Conservation (phyloP, 1,284 basidiomycete species). For the Vanrija sp. region DNA sequence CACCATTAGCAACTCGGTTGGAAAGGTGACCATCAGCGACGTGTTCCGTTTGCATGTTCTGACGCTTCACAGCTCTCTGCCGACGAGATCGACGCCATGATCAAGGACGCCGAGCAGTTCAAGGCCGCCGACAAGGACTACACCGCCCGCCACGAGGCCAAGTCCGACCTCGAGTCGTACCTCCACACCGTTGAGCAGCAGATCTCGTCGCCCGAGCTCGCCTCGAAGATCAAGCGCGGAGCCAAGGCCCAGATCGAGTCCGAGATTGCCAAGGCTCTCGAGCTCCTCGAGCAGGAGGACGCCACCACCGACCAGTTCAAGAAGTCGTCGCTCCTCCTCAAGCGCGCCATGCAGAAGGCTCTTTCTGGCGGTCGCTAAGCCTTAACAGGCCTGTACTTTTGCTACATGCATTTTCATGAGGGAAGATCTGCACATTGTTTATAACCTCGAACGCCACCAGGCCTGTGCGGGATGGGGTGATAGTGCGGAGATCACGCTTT, state of each 20-base stretch:
- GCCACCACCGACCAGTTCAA: slow-evolving; percentile 86
- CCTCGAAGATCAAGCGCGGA: slow-evolving; percentile 94
- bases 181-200: slow-evolving; percentile 90
- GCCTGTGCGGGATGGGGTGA: no score
- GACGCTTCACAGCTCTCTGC: slow-evolving; percentile 84
- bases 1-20: slow-evolving; percentile 37
- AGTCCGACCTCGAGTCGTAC: slow-evolving; percentile 92
- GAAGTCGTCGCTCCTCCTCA: slow-evolving; percentile 86
- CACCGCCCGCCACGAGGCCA: slow-evolving; percentile 91
- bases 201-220: slow-evolving; percentile 82
- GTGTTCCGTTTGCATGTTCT: no score
- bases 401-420: no score
- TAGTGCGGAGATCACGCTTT: no score
- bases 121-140: slow-evolving; percentile 96
- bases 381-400: no score
- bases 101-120: slow-evolving; percentile 95
- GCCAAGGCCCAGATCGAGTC: slow-evolving; percentile 87
- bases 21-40: slow-evolving; percentile 43
- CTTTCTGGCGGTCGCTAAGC: no score
- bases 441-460: no score
- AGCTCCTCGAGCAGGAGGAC: slow-evolving; percentile 92
- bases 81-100: slow-evolving; percentile 96
- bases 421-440: no score
- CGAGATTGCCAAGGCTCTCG: slow-evolving; percentile 91
- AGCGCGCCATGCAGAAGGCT: slow-evolving; percentile 86